These are phyloP conservation scores for Aspergillus egyptiacus DNA, from an alignment of 495 filamentous ascomycete species.

Conservation along the genomic window DNA sequence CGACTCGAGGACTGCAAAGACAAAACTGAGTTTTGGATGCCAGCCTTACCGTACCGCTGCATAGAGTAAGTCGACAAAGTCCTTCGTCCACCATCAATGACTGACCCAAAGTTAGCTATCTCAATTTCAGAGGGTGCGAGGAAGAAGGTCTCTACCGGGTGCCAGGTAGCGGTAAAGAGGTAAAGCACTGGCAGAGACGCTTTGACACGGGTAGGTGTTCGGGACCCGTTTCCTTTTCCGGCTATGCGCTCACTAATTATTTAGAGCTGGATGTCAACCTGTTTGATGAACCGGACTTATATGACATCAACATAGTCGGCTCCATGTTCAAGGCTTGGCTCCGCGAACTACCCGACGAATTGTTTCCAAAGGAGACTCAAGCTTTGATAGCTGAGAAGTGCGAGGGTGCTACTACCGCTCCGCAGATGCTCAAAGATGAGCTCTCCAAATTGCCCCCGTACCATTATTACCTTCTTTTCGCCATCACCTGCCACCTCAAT, in stretches of 20 bases:
- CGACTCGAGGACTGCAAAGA: slow-evolving; percentile 74
- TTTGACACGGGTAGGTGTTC: slow-evolving; percentile 68
- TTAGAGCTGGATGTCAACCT: slow-evolving; percentile 78
- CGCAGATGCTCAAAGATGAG: slow-evolving; percentile 78
- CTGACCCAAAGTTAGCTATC: slow-evolving; percentile 49
- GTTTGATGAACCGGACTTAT: slow-evolving; percentile 73
- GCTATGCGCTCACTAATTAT: slow-evolving; percentile 1
- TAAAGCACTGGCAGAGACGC: slow-evolving; percentile 80
- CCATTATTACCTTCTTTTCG: slow-evolving; percentile 94
- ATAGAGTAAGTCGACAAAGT: slow-evolving; percentile 58
- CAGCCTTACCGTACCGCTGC: slow-evolving; percentile 81
- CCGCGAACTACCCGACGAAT: slow-evolving; percentile 84
- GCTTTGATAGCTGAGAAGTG: slow-evolving; percentile 67
- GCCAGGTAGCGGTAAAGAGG: slow-evolving; percentile 73
- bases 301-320: slow-evolving; percentile 89
- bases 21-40: slow-evolving; percentile 98
- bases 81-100: neutral
- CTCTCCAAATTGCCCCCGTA: slow-evolving; percentile 84
- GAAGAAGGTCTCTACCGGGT: slow-evolving; percentile 87
- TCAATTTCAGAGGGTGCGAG: slow-evolving; percentile 85
- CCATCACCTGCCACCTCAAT: slow-evolving; percentile 88
- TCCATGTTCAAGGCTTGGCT: slow-evolving; percentile 92
- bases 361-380: slow-evolving; percentile 77
- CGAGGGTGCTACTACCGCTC: slow-evolving; percentile 65
- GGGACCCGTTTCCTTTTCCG: neutral